Conservation (phyloP, 2,329 filamentous ascomycete species). For the Parafenestella ontariensis region DNA sequence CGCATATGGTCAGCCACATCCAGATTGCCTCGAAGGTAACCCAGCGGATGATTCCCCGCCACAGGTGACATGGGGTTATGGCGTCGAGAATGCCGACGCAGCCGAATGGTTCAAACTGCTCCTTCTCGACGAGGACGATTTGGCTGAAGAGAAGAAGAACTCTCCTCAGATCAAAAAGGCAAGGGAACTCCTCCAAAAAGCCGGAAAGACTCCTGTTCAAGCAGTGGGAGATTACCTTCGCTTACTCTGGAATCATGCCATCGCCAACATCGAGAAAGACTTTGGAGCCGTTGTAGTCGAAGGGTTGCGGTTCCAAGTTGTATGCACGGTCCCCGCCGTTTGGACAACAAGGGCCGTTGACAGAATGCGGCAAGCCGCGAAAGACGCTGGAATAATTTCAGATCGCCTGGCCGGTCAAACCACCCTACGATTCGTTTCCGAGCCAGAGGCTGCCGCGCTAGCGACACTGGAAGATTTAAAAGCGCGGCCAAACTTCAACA, state of each 20-base stretch:
- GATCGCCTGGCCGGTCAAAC: not conserved
- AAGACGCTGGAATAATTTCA: constrained; percentile 7
- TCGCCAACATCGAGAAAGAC: constrained; percentile 10
- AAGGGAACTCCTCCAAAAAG: not conserved
- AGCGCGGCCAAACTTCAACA: constrained; percentile 9
- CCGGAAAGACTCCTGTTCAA: constrained; percentile 12
- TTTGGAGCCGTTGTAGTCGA: constrained; percentile 1
- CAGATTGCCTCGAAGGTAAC: constrained; percentile 13
- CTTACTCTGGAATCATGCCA: constrained; percentile 18
- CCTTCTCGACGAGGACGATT: not conserved
- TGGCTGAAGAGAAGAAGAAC: not conserved
- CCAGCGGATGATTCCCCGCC: constrained; percentile 3
- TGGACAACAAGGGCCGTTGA: constrained; percentile 12
- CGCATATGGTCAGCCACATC: not conserved
- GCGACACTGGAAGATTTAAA: constrained; percentile 29
- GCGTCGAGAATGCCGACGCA: not conserved
- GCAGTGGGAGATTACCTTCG: constrained; percentile 21
- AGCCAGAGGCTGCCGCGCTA: constrained; percentile 42
- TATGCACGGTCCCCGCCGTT: constrained; percentile 22
- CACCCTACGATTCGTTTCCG: constrained; percentile 27
- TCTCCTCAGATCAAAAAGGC: constrained; percentile 4
- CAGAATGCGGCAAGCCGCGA: constrained; percentile 9
- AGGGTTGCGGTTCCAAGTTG: constrained; percentile 3
- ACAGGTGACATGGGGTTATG: constrained; percentile 7
- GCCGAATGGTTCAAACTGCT: constrained; percentile 25